A percentile compares a stretch with the other conserved stretches of the same genome.
These are phyloP conservation scores for Ustilago loliicola DNA, from an alignment of 1,284 basidiomycete species.

Conservation along the genomic window DNA sequence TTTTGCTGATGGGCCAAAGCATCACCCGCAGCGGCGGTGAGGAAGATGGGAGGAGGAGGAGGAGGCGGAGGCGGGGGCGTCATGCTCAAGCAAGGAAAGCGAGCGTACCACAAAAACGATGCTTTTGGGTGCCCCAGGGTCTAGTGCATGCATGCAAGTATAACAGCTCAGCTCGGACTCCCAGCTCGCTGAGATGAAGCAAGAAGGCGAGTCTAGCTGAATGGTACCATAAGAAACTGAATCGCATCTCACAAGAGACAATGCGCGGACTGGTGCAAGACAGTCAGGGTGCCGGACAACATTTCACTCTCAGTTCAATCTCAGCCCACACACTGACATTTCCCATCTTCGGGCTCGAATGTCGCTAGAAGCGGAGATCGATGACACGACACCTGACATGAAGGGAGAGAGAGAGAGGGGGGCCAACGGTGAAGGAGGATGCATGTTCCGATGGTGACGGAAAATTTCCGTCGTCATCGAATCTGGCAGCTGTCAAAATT, in stretches of 20 bases:
- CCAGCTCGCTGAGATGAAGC: neutral
- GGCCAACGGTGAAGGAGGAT: constrained; percentile 1
- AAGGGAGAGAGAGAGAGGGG: neutral
- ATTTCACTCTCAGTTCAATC: neutral
- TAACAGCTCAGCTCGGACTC: neutral
- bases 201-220: neutral
- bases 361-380: too few species aligned
- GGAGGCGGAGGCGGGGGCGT: neutral
- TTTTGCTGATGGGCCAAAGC: too few species aligned
- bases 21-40: too few species aligned
- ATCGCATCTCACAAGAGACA: neutral
- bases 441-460: constrained; percentile 28
- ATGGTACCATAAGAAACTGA: neutral
- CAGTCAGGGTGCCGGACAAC: neutral
- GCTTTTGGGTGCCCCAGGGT: constrained; percentile 20
- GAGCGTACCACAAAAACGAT: constrained; percentile 21
- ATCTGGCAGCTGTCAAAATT: constrained; percentile 39
- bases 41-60: neutral
- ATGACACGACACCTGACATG: neutral
- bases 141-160: constrained; percentile 1
- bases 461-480: constrained; percentile 30
- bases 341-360: too few species aligned
- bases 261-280: neutral
- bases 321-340: too few species aligned
- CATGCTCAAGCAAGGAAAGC: neutral